Base-by-base conservation (phyloP, 2,329 filamentous ascomycete species). In the Cordyceps cateniannulata region DNA sequence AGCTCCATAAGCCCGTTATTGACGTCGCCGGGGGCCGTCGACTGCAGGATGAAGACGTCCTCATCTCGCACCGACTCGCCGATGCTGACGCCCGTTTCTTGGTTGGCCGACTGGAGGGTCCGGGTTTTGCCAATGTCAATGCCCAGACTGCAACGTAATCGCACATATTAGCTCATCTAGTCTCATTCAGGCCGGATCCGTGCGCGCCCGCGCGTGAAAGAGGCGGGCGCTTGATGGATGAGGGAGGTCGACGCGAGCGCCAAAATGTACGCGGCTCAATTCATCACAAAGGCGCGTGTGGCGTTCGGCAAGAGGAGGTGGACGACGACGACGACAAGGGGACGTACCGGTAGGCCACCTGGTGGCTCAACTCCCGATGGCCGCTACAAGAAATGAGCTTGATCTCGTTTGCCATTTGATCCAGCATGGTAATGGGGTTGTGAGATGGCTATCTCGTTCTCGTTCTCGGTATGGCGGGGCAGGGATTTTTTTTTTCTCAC, bases 1-100 rank as follows among this genome's bases (percentile, higher is more conserved):
- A 98, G 85, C 77, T 99, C 93, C 93, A 99, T 98, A 63, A 99
- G 84, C 54, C 92, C 92, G 74, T 98, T 93, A 77, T 99, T 99
- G 79, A 98, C 96, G 72, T 97, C 93, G 73, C 93, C 93, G 2
- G 93, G 93, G 45, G 90, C 88, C 52, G 95, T 96, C 25, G 93
- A 96, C 77, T 98, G 93, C 63, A 98, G 82, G 69, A 98, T 96
- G 79, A 97, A 98, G 71, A 97, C 93, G 85, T 98, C 93, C 82
- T 98, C 93, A 73, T 98, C 93, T 76, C 93, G 85, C 60, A 98
- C 93, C 65, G 90, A 96, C 79, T 98, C 93, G 72, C 93, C 93
- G 69, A 97, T 96, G 22, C 92, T 96, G 62, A 98, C 92, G 67
- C 88, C 91, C 56, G 89, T 93, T 73, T 95, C 90, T 70, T 91